phyloP scores from a whole-genome alignment of 768 basidiomycete genomes.

The Brasilioporus rufonigricans region DNA sequence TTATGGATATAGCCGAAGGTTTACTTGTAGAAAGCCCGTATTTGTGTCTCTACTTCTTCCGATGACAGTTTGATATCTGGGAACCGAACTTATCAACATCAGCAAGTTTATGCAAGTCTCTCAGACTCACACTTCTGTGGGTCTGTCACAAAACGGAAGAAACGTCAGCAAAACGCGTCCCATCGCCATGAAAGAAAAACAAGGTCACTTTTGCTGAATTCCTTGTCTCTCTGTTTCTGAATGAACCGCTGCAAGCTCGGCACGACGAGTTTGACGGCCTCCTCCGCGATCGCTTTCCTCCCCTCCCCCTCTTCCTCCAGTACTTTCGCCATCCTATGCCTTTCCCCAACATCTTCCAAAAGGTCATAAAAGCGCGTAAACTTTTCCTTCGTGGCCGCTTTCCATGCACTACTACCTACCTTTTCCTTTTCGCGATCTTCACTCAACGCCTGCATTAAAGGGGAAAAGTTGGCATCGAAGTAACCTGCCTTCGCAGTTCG shows the following conservation, averaged over 20 bases:
- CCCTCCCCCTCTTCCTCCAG: slow-evolving; percentile 68
- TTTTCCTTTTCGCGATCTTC: slow-evolving; percentile 48
- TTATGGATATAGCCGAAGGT: neutral
- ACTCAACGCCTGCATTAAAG: slow-evolving; percentile 62
- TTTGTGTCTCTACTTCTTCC: slow-evolving; percentile 70
- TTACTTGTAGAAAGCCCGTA: slow-evolving; percentile 58
- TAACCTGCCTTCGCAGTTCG: slow-evolving; percentile 82
- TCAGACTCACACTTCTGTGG: slow-evolving; percentile 49
- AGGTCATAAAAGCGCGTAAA: slow-evolving; percentile 80
- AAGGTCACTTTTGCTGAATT: slow-evolving; percentile 76
- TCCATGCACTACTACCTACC: slow-evolving; percentile 41
- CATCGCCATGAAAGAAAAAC: neutral
- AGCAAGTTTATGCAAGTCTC: neutral
- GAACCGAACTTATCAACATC: slow-evolving; percentile 12
- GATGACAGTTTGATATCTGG: slow-evolving; percentile 76
- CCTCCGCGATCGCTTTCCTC: slow-evolving; percentile 60
- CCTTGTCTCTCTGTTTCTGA: slow-evolving; percentile 74
- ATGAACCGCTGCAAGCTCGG: slow-evolving; percentile 72
- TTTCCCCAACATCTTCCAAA: slow-evolving; percentile 74
- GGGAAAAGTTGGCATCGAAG: slow-evolving; percentile 80
- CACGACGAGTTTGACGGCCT: slow-evolving; percentile 73
- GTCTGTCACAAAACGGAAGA: slow-evolving; percentile 31
- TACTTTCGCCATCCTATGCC: slow-evolving; percentile 67
- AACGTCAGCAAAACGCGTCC: slow-evolving; percentile 2
- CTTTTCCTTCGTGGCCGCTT: slow-evolving; percentile 74